Evolutionary conservation across 2,329 filamentous ascomycete genomes (phyloP).

Genomic region (Sclerotinia spermophila): DNA sequence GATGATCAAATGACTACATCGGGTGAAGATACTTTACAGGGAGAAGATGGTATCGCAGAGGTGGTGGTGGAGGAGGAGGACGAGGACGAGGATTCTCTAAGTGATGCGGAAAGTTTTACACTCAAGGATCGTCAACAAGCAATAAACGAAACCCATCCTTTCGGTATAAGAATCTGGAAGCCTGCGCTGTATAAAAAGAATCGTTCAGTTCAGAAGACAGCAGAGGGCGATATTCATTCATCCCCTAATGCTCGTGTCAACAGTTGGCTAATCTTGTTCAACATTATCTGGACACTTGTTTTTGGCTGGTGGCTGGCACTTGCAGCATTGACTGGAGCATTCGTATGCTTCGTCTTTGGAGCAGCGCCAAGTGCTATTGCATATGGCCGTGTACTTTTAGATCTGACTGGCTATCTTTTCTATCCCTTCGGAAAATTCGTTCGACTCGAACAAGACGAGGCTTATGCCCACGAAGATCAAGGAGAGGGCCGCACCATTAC

Average conservation of each 20-base stretch:
- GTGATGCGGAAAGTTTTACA: conserved; percentile 96
- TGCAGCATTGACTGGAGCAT: conserved; percentile 68
- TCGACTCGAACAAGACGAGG: conserved; percentile 87
- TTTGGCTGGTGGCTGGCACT: conserved; percentile 96
- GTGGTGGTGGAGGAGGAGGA: conserved; percentile 37
- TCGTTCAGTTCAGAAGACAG: conserved; percentile 91
- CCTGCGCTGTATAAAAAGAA: conserved; percentile 97
- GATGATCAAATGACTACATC: conserved; percentile 25
- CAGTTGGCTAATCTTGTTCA: conserved; percentile 81
- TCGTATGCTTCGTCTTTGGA: conserved; percentile 75
- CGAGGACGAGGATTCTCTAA: conserved; percentile 56
- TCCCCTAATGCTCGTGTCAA: conserved; percentile 84
- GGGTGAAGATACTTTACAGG: conserved; percentile 30
- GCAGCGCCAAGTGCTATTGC: conserved; percentile 76
- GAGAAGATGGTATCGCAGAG: conserved; percentile 40
- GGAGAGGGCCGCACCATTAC: conserved; percentile 95
- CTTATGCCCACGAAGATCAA: conserved; percentile 89
- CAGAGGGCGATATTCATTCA: conserved; percentile 95
- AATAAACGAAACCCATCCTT: conserved; percentile 98
- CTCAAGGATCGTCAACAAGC: conserved; percentile 94
- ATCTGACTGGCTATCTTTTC: conserved; percentile 79
- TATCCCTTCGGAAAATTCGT: conserved; percentile 98
- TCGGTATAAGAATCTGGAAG: conserved; percentile 98
- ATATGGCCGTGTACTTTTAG: conserved; percentile 82
- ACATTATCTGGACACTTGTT: conserved; percentile 81